phyloP scores from a whole-genome alignment of 176 grass and related monocot genomes.

The Aegilops tauschii region DNA sequence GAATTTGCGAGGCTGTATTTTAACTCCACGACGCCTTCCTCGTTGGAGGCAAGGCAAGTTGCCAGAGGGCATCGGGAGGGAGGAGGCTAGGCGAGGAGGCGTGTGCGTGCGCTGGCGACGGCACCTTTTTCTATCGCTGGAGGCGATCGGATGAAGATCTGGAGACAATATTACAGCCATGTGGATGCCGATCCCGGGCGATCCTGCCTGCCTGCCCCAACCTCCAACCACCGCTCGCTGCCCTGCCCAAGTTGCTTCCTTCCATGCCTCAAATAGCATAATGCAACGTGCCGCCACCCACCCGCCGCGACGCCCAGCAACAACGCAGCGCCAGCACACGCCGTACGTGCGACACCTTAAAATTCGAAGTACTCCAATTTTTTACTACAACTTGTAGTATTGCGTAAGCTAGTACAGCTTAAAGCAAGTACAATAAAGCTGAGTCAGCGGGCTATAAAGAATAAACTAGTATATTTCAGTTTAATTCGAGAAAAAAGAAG shows the following conservation, averaged over 20 bases:
- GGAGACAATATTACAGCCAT: conserved; percentile 20
- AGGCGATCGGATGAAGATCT: conserved; percentile 30
- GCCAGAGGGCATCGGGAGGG: not conserved
- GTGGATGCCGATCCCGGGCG: conserved; percentile 11
- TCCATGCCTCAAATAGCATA: conserved; percentile 6
- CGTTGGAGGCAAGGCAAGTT: not conserved
- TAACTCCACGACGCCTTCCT: not conserved
- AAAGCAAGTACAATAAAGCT: too few relatives aligned
- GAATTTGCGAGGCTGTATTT: too few relatives aligned
- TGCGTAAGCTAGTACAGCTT: too few relatives aligned
- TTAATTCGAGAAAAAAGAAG: too few relatives aligned
- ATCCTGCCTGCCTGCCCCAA: conserved; percentile 33
- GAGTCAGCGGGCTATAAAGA: too few relatives aligned
- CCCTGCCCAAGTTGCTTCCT: not conserved
- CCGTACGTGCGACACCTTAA: not conserved
- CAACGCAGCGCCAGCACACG: conserved; percentile 25
- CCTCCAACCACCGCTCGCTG: not conserved
- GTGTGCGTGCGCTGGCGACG: not conserved
- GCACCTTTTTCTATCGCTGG: not conserved
- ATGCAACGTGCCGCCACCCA: not conserved
- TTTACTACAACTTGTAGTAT: too few relatives aligned
- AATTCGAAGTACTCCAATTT: too few relatives aligned
- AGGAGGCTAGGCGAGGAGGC: not conserved
- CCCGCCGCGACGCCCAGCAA: not conserved
- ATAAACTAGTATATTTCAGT: too few relatives aligned